Evolutionary conservation across 176 grass and related monocot species (phyloP).

Genomic region (Tuctoria greenei): DNA sequence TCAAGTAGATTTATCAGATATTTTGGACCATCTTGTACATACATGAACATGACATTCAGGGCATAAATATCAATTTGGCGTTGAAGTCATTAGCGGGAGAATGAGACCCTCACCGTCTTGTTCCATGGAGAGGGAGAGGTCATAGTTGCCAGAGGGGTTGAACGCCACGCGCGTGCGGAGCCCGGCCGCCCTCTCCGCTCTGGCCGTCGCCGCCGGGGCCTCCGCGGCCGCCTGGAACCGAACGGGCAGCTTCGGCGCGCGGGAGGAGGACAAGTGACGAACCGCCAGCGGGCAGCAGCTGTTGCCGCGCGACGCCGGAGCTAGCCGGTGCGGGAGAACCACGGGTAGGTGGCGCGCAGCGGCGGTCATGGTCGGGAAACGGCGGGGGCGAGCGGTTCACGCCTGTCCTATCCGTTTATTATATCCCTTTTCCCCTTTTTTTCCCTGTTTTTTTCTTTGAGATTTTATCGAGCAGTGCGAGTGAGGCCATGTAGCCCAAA

Average conservation of each 20-base stretch:
- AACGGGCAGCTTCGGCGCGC: not conserved
- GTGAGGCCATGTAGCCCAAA: not conserved
- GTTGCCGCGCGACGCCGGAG: not conserved
- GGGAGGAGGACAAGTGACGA: not conserved
- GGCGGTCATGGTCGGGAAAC: not conserved
- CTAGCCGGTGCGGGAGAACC: not conserved
- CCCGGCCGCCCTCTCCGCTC: not conserved
- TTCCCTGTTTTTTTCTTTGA: not conserved
- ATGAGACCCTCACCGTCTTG: conserved; percentile 40
- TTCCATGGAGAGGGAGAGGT: conserved; percentile 63
- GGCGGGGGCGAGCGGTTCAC: not conserved
- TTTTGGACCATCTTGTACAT: not conserved
- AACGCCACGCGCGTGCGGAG: conserved; percentile 58
- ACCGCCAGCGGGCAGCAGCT: not conserved
- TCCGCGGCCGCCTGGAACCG: not conserved
- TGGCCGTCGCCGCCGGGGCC: not conserved
- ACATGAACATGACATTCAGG: not conserved
- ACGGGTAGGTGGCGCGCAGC: not conserved
- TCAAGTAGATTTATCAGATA: not conserved
- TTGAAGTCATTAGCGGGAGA: not conserved
- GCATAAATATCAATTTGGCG: not conserved
- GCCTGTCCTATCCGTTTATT: conserved; percentile 33
- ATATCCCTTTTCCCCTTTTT: not conserved
- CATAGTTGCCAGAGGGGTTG: conserved; percentile 83
- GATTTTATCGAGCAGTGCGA: too few species aligned